Percentiles rank a stretch among this genome's conserved stretches.
These are phyloP conservation scores for Stagonosporopsis chrysanthemi DNA, from an alignment of 2,329 filamentous ascomycete genomes.

Conservation along the genomic window DNA sequence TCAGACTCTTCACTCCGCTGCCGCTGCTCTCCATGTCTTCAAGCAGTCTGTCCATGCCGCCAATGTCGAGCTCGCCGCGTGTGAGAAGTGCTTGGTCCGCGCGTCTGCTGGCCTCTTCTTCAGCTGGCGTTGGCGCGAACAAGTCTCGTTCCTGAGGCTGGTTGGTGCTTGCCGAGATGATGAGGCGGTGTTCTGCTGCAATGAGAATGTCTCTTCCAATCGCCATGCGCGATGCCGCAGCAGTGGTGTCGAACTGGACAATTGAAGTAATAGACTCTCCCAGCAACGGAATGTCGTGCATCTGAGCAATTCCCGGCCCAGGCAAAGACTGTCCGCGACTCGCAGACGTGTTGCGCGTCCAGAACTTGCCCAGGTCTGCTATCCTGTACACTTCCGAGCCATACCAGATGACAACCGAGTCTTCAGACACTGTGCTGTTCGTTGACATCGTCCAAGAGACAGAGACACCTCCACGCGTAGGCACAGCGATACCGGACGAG, in stretches of 20 bases:
- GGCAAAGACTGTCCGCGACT: constrained; percentile 49
- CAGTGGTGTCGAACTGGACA: constrained; percentile 52
- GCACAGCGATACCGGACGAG: constrained; percentile 38
- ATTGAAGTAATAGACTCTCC: constrained; percentile 55
- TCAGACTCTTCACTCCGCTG: constrained; percentile 30
- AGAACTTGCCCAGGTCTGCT: constrained; percentile 55
- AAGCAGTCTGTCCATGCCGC: constrained; percentile 57
- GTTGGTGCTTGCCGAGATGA: constrained; percentile 50
- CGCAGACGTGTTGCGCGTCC: constrained; percentile 51
- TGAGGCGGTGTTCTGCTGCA: constrained; percentile 54
- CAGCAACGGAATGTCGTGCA: constrained; percentile 52
- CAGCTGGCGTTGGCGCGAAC: constrained; percentile 38
- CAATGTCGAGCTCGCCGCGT: constrained; percentile 56
- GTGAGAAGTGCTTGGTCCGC: constrained; percentile 55
- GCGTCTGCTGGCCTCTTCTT: constrained; percentile 38
- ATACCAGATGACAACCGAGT: constrained; percentile 58
- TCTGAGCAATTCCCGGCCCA: constrained; percentile 51
- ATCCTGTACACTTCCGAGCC: constrained; percentile 55
- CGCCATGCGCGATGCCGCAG: constrained; percentile 52
- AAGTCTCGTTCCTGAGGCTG: constrained; percentile 40
- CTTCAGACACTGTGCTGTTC: constrained; percentile 48
- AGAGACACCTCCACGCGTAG: constrained; percentile 54
- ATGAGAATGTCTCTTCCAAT: constrained; percentile 55
- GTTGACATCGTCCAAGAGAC: constrained; percentile 44
- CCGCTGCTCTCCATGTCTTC: constrained; percentile 44